Percentiles rank a stretch among this genome's conserved stretches.
phyloP scores from a whole-genome alignment of 352 stramenopile genomes.

The Phytophthora quininea region DNA sequence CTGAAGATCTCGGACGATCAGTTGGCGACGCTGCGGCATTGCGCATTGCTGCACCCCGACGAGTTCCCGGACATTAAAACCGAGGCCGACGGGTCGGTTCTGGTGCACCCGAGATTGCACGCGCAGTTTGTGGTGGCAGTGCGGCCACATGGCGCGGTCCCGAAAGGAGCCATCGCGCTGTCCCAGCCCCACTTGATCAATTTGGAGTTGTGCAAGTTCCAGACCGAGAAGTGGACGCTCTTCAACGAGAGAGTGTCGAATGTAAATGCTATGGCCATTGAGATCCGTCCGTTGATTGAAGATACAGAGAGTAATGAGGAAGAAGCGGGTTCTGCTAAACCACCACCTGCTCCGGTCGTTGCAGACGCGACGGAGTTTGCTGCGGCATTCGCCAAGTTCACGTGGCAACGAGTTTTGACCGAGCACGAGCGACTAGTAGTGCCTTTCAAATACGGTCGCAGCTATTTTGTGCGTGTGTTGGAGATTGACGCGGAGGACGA shows the following conservation, averaged over 20 bases:
- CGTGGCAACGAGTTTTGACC: conserved; percentile 68
- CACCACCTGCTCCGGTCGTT: conserved; percentile 23
- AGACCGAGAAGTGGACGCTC: conserved; percentile 76
- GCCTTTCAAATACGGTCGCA: conserved; percentile 45
- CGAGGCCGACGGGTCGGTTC: conserved; percentile 25
- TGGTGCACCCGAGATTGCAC: conserved; percentile 69
- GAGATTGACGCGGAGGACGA: conserved; percentile 75
- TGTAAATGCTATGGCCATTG: conserved; percentile 61
- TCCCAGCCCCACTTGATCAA: conserved; percentile 77
- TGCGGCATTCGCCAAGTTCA: conserved; percentile 55
- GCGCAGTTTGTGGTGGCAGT: conserved; percentile 80
- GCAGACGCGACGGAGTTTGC: conserved; percentile 62
- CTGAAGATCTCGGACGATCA: conserved; percentile 24
- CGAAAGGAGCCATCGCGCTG: conserved; percentile 62
- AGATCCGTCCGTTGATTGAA: conserved; percentile 64
- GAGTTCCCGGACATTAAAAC: conserved; percentile 51
- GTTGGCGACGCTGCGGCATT: conserved; percentile 42
- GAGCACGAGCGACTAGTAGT: conserved; percentile 83
- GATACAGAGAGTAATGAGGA: conserved; percentile 18
- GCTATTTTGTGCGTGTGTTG: conserved; percentile 78
- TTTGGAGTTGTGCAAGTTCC: conserved; percentile 76
- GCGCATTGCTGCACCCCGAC: conserved; percentile 63
- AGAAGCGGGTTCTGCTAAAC: conserved; percentile 6
- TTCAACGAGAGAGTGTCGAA: conserved; percentile 59
- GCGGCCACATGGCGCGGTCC: conserved; percentile 41